A percentile compares a stretch with the other conserved stretches of the same genome.
Evolutionary conservation across 2,329 filamentous ascomycete species (phyloP).

Genomic region (Phaeosphaeria sp.): DNA sequence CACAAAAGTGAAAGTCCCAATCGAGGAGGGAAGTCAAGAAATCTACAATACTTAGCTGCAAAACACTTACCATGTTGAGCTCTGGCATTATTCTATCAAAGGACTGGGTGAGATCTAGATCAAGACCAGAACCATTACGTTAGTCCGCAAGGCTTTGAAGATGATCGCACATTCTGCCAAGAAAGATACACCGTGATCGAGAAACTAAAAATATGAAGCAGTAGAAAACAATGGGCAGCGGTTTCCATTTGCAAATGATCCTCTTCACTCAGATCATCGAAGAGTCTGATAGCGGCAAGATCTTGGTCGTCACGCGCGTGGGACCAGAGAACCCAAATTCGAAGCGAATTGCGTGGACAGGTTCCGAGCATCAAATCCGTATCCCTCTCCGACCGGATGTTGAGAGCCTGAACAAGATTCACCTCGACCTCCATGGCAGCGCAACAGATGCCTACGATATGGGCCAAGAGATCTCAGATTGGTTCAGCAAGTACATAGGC

Average conservation of each 20-base stretch:
- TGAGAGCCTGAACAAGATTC: conserved; percentile 54
- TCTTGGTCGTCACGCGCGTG: conserved; percentile 6
- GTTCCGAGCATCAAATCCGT: conserved; percentile 14
- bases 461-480: conserved; percentile 63
- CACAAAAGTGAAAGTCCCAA: conserved; percentile 12
- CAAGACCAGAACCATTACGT: conserved; percentile 6
- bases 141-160: conserved; percentile 14
- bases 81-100: conserved; percentile 20
- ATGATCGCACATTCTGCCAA: conserved; percentile 20
- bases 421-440: conserved; percentile 67
- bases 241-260: conserved; percentile 19
- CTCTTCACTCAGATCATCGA: conserved; percentile 16
- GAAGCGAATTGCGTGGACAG: conserved; percentile 7
- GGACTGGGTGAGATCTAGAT: conserved; percentile 13
- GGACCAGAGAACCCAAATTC: conserved; percentile 11
- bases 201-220: conserved; percentile 10
- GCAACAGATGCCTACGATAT: conserved; percentile 67
- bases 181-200: conserved; percentile 19
- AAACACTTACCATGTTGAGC: not conserved
- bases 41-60: not conserved
- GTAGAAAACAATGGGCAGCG: conserved; percentile 21
- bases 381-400: conserved; percentile 65
- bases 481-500: conserved; percentile 68
- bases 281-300: conserved; percentile 5
- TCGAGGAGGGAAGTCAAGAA: conserved; percentile 7